Evolutionary conservation across 2,329 filamentous ascomycete genomes (phyloP).

Genomic region (Corinectria fuckeliana): DNA sequence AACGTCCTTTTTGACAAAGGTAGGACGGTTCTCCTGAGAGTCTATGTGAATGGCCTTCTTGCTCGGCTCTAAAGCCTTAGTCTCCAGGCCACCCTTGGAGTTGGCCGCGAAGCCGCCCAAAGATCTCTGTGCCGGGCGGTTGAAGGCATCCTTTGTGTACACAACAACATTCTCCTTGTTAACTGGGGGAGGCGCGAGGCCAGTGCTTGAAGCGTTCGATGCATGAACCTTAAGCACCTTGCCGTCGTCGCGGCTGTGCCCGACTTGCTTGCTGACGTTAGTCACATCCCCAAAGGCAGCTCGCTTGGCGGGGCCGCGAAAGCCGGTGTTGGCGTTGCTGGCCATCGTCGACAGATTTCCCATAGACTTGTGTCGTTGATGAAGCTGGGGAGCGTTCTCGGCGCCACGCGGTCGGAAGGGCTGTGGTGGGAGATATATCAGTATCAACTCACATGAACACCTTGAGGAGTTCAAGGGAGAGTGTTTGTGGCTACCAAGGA

Average conservation of each 20-base stretch:
- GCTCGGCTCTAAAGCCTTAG: conserved; percentile 32
- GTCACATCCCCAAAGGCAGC: conserved; percentile 84
- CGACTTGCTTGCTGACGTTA: conserved; percentile 61
- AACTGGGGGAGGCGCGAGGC: conserved; percentile 32
- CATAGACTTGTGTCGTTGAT: conserved; percentile 84
- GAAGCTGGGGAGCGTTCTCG: conserved; percentile 60
- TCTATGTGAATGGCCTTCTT: conserved; percentile 31
- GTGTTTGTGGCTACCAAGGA: conserved; percentile 3
- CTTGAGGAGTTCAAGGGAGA: conserved; percentile 27
- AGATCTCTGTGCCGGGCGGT: conserved; percentile 47
- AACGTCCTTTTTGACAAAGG: conserved; percentile 29
- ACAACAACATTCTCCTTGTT: conserved; percentile 54
- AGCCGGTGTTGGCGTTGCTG: conserved; percentile 35
- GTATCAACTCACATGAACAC: conserved; percentile 16
- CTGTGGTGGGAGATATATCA: conserved; percentile 37
- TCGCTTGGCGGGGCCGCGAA: conserved; percentile 67
- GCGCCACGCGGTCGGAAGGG: conserved; percentile 55
- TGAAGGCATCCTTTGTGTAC: conserved; percentile 45
- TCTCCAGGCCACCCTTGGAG: conserved; percentile 32
- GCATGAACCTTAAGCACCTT: conserved; percentile 46
- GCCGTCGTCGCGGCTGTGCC: conserved; percentile 40
- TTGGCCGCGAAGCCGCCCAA: conserved; percentile 28
- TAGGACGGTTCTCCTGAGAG: conserved; percentile 20
- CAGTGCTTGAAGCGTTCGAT: conserved; percentile 35
- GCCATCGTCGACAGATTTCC: conserved; percentile 56